These are phyloP conservation scores for Acanthamoeba castellanii DNA, from an alignment of 208 protist species.

Conservation along the genomic window DNA sequence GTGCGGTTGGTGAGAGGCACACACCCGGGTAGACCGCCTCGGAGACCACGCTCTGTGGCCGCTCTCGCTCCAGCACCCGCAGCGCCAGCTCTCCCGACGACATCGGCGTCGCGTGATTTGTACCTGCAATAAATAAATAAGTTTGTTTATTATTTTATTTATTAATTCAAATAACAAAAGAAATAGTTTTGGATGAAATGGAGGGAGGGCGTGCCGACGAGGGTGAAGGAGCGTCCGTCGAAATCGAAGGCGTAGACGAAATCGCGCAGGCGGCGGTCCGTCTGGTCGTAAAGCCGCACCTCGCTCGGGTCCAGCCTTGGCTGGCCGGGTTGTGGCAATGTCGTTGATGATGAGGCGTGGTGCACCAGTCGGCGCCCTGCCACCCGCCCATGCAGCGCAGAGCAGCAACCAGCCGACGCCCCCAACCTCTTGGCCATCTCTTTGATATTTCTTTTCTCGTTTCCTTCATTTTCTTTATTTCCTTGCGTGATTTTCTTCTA, in stretches of 20 bases:
- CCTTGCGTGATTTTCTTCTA: no score
- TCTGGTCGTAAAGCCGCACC: not conserved
- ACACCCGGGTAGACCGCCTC: not conserved
- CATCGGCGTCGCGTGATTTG: not conserved
- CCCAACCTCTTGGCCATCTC: no score
- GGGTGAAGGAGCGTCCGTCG: not conserved
- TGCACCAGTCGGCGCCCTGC: no score
- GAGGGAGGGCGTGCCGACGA: not conserved
- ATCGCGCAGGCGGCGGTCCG: not conserved
- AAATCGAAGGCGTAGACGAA: conserved; percentile 1
- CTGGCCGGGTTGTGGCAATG: no score
- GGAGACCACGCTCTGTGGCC: conserved; percentile 5
- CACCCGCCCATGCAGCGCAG: no score
- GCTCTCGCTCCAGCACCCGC: not conserved
- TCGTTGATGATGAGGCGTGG: no score
- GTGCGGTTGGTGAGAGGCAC: not conserved
- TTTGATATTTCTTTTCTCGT: no score
- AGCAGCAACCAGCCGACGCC: no score
- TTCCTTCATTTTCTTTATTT: no score
- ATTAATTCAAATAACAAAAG: not conserved
- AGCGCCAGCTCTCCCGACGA: not conserved
- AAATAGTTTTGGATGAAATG: not conserved
- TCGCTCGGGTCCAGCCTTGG: not conserved
- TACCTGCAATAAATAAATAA: no score
- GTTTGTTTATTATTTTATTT: not conserved